Evolutionary conservation across 2,329 filamentous ascomycete species (phyloP).

Genomic region (Penicillium oxalicum): DNA sequence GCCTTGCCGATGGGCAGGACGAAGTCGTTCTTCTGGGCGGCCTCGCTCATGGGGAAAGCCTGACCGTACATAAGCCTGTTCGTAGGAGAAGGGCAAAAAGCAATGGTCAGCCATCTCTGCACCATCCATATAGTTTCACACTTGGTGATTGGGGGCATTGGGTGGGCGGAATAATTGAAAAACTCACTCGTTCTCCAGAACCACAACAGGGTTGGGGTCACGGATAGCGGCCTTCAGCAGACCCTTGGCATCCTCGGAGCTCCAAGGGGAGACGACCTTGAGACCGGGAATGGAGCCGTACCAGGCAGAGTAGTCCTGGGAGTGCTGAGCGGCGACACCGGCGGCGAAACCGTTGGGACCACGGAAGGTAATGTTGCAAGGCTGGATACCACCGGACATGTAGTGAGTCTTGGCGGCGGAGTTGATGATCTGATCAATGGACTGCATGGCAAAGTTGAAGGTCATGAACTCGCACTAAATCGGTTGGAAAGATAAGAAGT

Average conservation of each 20-base stretch:
- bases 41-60: conserved; percentile 94
- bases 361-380: conserved; percentile 99
- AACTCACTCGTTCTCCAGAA: conserved; percentile 74
- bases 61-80: conserved; percentile 78
- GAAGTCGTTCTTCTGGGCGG: conserved; percentile 91
- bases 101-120: conserved; percentile 20
- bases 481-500: conserved; percentile 1
- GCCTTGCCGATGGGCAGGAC: conserved; percentile 97
- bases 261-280: conserved; percentile 96
- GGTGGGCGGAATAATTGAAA: too few species aligned
- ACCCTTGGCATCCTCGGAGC: conserved; percentile 96
- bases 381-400: conserved; percentile 99
- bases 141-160: too few species aligned
- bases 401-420: conserved; percentile 98
- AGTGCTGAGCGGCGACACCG: conserved; percentile 95
- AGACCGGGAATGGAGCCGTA: conserved; percentile 96
- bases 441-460: conserved; percentile 99
- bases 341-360: conserved; percentile 96
- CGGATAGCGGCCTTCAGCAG: conserved; percentile 95
- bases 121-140: too few species aligned
- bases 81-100: background rate
- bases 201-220: conserved; percentile 93
- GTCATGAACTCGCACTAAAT: conserved; percentile 97
- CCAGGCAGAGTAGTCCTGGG: conserved; percentile 97
- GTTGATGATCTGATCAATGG: conserved; percentile 99